Evolutionary conservation across 129 eudicot species (phyloP).

Genomic region (Oenanthe sinensis): DNA sequence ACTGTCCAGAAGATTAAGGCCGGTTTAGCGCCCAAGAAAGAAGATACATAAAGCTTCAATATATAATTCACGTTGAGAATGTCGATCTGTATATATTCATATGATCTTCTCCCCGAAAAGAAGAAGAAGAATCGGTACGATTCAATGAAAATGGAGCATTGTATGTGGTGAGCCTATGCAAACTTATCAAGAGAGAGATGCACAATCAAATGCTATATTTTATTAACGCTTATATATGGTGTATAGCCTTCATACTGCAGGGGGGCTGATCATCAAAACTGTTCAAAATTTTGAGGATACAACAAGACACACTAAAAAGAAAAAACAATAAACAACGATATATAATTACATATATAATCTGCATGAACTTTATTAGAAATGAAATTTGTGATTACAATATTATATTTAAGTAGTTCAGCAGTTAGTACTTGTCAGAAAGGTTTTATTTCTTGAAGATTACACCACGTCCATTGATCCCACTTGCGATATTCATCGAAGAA

Average conservation of each 20-base stretch:
- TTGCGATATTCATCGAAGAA: constrained; percentile 18
- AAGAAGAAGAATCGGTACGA: neutral
- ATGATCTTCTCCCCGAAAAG: neutral
- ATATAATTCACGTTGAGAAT: no score
- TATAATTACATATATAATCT: neutral
- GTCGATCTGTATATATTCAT: neutral
- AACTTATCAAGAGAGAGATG: no score
- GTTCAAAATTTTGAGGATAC: no score
- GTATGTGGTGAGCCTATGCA: no score
- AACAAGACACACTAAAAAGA: neutral
- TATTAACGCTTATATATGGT: no score
- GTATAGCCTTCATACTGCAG: no score
- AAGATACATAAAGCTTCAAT: neutral
- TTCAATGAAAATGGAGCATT: no score
- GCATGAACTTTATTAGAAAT: neutral
- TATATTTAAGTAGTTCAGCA: neutral
- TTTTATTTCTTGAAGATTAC: constrained; percentile 42
- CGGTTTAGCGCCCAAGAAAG: constrained; percentile 11
- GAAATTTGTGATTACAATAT: neutral
- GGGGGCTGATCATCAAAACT: no score
- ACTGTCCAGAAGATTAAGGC: constrained; percentile 27
- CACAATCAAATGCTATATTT: no score
- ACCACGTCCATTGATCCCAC: constrained; percentile 35
- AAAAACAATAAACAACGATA: neutral
- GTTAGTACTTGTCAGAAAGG: neutral